A percentile compares a stretch with the other conserved stretches of the same genome.
phyloP scores from a whole-genome alignment of 371 early-diverging fungal genomes.

The Parasitella parasitica region DNA sequence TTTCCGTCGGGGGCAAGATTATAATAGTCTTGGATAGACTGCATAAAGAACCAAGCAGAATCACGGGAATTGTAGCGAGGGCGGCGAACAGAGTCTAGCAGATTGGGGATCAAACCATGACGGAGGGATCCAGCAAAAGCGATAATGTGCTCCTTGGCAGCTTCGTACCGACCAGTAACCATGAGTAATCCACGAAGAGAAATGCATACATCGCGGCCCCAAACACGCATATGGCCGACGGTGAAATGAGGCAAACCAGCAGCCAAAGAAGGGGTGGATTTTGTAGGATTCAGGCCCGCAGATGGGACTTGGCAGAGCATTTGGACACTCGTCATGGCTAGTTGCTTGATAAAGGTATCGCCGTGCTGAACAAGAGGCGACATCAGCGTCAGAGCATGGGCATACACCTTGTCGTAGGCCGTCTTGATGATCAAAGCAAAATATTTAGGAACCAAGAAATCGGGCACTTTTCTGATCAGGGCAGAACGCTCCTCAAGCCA shows the following conservation, averaged over 20 bases:
- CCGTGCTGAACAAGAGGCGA: constrained; percentile 59
- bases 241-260: constrained; percentile 98
- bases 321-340: constrained; percentile 83
- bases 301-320: constrained; percentile 76
- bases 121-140: constrained; percentile 87
- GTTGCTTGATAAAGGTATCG: constrained; percentile 68
- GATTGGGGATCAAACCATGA: constrained; percentile 95
- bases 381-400: constrained; percentile 62
- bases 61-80: constrained; percentile 97
- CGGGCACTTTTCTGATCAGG: constrained; percentile 70
- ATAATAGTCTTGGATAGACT: constrained; percentile 89
- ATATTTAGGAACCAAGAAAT: constrained; percentile 90
- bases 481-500: constrained; percentile 79
- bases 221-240: constrained; percentile 90
- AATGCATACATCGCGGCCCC: constrained; percentile 98
- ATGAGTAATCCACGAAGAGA: constrained; percentile 84
- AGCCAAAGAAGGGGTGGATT: constrained; percentile 68
- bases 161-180: constrained; percentile 79
- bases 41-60: constrained; percentile 95
- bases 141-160: constrained; percentile 82
- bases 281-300: constrained; percentile 76
- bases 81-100: constrained; percentile 81
- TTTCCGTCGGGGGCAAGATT: constrained; percentile 72
- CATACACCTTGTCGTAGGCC: constrained; percentile 71
- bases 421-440: constrained; percentile 81